These are phyloP conservation scores for Scutellaria barbata DNA, from an alignment of 257 asterid species.

Conservation along the genomic window DNA sequence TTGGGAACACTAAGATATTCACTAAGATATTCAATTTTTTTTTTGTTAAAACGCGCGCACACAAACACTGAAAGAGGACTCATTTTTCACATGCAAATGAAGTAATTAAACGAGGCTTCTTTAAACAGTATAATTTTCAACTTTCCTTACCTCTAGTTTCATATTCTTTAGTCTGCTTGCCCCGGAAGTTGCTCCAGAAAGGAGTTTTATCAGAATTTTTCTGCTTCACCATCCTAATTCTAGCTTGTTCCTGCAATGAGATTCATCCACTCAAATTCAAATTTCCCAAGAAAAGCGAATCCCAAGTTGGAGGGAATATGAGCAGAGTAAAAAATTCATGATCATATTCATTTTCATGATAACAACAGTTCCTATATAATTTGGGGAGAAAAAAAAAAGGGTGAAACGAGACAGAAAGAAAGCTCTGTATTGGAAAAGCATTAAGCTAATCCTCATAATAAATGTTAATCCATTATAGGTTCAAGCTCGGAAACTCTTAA, in stretches of 20 bases:
- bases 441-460: too few species aligned
- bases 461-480: too few species aligned
- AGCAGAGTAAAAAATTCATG: neutral
- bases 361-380: neutral
- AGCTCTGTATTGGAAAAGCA: too few species aligned
- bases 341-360: neutral
- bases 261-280: constrained; percentile 17
- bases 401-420: too few species aligned
- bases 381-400: neutral
- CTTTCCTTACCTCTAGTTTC: constrained; percentile 50
- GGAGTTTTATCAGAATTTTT: constrained; percentile 65
- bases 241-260: constrained; percentile 71
- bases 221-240: constrained; percentile 72
- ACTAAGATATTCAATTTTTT: too few species aligned
- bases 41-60: too few species aligned
- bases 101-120: constrained; percentile 3
- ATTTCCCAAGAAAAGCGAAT: neutral
- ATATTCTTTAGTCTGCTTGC: constrained; percentile 49
- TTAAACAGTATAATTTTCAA: neutral
- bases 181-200: constrained; percentile 86
- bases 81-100: neutral
- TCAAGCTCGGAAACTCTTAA: too few species aligned
- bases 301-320: neutral
- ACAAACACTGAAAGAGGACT: neutral
- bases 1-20: too few species aligned